Evolutionary conservation across 2,329 filamentous ascomycete species (phyloP).

Genomic region (Beauveria sp.): DNA sequence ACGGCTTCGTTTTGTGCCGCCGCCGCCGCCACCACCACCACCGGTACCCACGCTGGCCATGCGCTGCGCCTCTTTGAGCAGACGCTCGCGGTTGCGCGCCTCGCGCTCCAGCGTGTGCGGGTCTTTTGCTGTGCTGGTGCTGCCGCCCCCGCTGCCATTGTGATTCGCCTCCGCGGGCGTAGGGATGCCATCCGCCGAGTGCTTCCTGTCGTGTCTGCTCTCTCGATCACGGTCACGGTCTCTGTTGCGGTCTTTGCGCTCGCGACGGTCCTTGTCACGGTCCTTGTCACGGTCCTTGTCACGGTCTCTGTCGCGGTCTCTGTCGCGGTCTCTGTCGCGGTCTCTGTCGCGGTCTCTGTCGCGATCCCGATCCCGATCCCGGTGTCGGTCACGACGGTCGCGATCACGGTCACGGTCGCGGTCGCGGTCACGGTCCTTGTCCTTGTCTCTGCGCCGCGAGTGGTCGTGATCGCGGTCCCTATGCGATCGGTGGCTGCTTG

Average conservation of each 20-base stretch:
- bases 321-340: conserved; percentile 18
- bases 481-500: conserved; percentile 32
- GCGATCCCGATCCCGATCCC: conserved; percentile 27
- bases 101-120: conserved; percentile 65
- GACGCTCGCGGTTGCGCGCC: conserved; percentile 55
- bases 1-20: conserved; percentile 43
- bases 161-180: conserved; percentile 18
- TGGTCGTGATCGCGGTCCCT: conserved; percentile 26
- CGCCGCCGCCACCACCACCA: conserved; percentile 29
- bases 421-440: conserved; percentile 17
- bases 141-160: conserved; percentile 15
- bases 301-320: conserved; percentile 28
- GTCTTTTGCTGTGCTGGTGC: conserved; percentile 32
- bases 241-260: conserved; percentile 31
- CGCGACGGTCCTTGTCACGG: conserved; percentile 27
- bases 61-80: conserved; percentile 61
- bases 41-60: conserved; percentile 41
- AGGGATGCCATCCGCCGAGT: conserved; percentile 21
- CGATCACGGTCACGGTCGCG: conserved; percentile 17
- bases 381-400: conserved; percentile 15
- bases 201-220: conserved; percentile 23
- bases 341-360: conserved; percentile 17
- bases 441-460: conserved; percentile 11
- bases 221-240: conserved; percentile 25
- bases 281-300: conserved; percentile 23